Conservation (phyloP, 331 rosid species). For the Arachis monticola region DNA sequence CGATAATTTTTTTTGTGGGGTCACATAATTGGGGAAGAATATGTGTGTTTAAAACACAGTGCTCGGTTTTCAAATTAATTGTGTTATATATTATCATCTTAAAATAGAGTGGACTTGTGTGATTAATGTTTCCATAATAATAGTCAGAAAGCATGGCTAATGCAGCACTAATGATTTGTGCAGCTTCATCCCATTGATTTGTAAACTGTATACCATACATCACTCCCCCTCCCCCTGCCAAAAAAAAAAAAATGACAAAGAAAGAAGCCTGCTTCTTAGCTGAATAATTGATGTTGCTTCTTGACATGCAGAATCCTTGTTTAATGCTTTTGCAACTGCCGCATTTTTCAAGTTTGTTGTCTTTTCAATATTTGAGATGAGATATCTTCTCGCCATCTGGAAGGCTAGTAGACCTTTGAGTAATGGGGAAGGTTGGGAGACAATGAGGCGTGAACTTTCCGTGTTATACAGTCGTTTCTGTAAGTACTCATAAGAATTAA, state of each 20-base stretch:
- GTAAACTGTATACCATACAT: background rate
- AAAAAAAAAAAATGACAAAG: too few relatives aligned
- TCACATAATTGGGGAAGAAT: background rate
- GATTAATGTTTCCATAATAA: constrained; percentile 1
- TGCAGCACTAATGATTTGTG: background rate
- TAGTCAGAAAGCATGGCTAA: background rate
- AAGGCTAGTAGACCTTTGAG: constrained; percentile 91
- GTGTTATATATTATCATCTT: constrained; percentile 1
- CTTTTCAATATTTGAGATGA: constrained; percentile 98
- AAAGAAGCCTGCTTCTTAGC: background rate
- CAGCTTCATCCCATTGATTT: background rate
- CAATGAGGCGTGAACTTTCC: constrained; percentile 97
- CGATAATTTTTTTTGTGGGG: constrained; percentile 11
- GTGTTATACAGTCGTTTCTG: constrained; percentile 97
- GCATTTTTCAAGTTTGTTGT: constrained; percentile 98
- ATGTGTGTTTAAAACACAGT: background rate
- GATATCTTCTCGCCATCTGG: constrained; percentile 99
- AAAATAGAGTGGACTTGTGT: constrained; percentile 26
- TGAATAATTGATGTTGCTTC: constrained; percentile 36
- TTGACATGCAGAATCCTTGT: constrained; percentile 77
- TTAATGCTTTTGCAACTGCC: constrained; percentile 98
- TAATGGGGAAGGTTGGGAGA: constrained; percentile 98
- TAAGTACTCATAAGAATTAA: constrained; percentile 50
- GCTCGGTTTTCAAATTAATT: background rate
- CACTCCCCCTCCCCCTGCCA: background rate